Percentiles rank a stretch among this genome's conserved stretches.
phyloP scores from a whole-genome alignment of 2,329 filamentous ascomycete species.

The Aspergillus fijiensis region DNA sequence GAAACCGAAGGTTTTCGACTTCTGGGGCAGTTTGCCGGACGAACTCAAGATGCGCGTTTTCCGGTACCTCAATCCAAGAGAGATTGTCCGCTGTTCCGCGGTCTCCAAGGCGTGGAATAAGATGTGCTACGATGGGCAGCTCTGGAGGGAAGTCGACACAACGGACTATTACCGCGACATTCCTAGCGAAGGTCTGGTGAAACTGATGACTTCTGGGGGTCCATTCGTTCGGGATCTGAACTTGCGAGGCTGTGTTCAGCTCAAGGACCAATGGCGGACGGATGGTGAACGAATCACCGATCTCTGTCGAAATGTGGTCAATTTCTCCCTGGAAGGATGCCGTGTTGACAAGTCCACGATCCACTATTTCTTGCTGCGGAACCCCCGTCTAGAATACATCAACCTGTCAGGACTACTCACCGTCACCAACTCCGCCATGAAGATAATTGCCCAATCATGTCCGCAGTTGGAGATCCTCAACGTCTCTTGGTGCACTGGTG shows the following conservation, averaged over 20 bases:
- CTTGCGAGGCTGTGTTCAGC: conserved; percentile 83
- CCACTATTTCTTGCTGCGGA: conserved; percentile 75
- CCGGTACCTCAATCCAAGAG: conserved; percentile 71
- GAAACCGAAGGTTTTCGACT: conserved; percentile 54
- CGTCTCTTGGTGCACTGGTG: conserved; percentile 87
- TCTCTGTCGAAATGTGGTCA: conserved; percentile 81
- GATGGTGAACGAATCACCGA: conserved; percentile 69
- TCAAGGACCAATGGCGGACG: conserved; percentile 75
- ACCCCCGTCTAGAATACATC: conserved; percentile 74
- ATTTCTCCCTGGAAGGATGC: conserved; percentile 85
- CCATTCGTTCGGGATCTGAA: conserved; percentile 91
- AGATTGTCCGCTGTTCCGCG: conserved; percentile 74
- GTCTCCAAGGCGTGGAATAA: conserved; percentile 77
- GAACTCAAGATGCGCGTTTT: conserved; percentile 81
- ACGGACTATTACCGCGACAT: conserved; percentile 87
- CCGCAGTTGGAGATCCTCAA: conserved; percentile 80
- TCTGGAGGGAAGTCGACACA: conserved; percentile 84
- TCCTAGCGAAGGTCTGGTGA: conserved; percentile 76
- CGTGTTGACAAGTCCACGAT: conserved; percentile 77
- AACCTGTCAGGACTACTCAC: conserved; percentile 80
- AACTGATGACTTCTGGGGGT: conserved; percentile 79
- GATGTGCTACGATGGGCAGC: conserved; percentile 89
- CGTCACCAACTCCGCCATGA: conserved; percentile 77
- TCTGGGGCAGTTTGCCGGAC: conserved; percentile 78
- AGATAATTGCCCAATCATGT: conserved; percentile 78